Evolutionary conservation across 176 grass and related monocot genomes (phyloP).

Genomic region (barley (Hordeum vulgare)): DNA sequence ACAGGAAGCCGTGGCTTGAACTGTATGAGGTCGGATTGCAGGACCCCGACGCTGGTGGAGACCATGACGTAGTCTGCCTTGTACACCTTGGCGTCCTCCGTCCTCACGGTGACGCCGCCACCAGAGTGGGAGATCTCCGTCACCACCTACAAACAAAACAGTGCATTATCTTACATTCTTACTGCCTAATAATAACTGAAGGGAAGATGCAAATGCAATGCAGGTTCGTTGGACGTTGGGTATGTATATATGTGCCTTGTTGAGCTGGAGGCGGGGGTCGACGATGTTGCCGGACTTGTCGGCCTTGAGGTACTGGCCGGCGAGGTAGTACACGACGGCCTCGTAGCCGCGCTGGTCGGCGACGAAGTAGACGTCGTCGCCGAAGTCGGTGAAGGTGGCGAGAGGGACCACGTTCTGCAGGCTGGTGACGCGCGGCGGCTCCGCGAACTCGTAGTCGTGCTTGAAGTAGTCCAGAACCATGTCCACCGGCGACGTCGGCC

Average conservation of each 20-base stretch:
- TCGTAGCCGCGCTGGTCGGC: slow-evolving; percentile 10
- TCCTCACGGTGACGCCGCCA: slow-evolving; percentile 20
- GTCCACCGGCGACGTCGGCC: slow-evolving; percentile 29
- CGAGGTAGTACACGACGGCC: slow-evolving; percentile 48
- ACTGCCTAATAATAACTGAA: background rate
- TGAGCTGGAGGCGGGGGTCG: slow-evolving; percentile 36
- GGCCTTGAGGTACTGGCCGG: slow-evolving; percentile 41
- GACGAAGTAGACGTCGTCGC: slow-evolving; percentile 37
- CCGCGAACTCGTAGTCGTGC: slow-evolving; percentile 29
- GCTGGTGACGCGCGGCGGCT: slow-evolving; percentile 43
- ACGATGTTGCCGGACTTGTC: slow-evolving; percentile 28
- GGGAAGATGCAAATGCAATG: background rate
- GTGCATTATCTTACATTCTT: background rate
- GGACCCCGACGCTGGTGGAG: slow-evolving; percentile 54
- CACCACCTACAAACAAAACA: slow-evolving; percentile 14
- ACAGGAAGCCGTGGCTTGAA: slow-evolving; percentile 54
- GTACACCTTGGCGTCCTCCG: slow-evolving; percentile 46
- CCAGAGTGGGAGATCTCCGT: slow-evolving; percentile 10
- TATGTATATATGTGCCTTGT: slow-evolving; percentile 6
- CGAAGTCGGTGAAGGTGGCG: slow-evolving; percentile 21
- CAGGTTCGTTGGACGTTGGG: background rate
- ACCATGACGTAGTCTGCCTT: slow-evolving; percentile 49
- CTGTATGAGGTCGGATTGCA: slow-evolving; percentile 52
- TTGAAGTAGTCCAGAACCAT: slow-evolving; percentile 70
- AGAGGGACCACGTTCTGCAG: slow-evolving; percentile 49